These are phyloP conservation scores for Colletotrichum acutatum DNA, from an alignment of 2,329 filamentous ascomycete species.

Conservation along the genomic window DNA sequence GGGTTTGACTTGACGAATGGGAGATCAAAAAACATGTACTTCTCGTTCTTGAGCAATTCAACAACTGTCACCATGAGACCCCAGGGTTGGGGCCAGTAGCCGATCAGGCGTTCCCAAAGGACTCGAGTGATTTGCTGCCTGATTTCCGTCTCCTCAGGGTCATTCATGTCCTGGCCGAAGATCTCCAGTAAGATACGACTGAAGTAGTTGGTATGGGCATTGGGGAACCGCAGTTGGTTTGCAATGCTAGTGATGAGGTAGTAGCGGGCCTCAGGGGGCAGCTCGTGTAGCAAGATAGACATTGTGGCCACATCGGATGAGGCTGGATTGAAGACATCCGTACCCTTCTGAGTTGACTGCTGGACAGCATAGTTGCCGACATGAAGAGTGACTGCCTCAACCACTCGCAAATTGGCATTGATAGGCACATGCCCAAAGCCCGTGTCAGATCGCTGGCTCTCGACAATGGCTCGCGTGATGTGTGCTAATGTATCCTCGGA, in stretches of 20 bases:
- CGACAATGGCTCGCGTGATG: constrained; percentile 78
- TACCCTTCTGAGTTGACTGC: constrained; percentile 66
- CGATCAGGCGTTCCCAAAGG: constrained; percentile 86
- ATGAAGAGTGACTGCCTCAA: constrained; percentile 87
- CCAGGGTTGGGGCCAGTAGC: constrained; percentile 95
- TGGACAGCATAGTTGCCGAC: constrained; percentile 79
- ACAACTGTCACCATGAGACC: constrained; percentile 88
- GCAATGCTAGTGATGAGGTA: constrained; percentile 85
- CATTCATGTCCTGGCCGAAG: constrained; percentile 79
- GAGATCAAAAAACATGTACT: constrained; percentile 91
- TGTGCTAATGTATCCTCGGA: constrained; percentile 80
- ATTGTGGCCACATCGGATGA: constrained; percentile 78
- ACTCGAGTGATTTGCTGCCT: constrained; percentile 92
- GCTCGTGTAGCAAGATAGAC: constrained; percentile 79
- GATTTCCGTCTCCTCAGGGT: constrained; percentile 82
- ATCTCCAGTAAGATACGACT: constrained; percentile 85
- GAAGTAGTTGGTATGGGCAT: constrained; percentile 92
- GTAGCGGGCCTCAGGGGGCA: constrained; percentile 83
- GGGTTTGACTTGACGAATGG: constrained; percentile 91
- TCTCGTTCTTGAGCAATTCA: constrained; percentile 91
- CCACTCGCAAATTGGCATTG: constrained; percentile 74
- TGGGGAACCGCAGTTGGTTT: constrained; percentile 92
- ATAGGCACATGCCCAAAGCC: constrained; percentile 75
- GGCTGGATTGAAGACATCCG: constrained; percentile 71
- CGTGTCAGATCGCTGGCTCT: constrained; percentile 66